phyloP scores from a whole-genome alignment of 2,329 filamentous ascomycete genomes.

The Stachybotrys chartarum region DNA sequence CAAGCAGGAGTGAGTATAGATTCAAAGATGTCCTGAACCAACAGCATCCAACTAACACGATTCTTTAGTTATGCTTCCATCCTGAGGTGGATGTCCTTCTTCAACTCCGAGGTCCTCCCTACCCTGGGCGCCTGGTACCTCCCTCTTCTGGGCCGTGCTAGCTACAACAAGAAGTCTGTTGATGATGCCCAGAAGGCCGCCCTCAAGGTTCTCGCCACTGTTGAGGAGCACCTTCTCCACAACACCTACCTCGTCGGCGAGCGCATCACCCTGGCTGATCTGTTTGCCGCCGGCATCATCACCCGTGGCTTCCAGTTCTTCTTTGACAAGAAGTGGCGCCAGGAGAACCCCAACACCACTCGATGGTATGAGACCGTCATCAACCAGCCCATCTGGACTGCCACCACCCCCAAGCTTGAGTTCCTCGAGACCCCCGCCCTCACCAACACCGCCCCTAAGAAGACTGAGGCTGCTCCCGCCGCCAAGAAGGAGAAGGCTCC shows the following conservation, averaged over 20 bases:
- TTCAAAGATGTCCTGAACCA: background rate
- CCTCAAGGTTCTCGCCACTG: constrained; percentile 59
- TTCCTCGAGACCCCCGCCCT: constrained; percentile 78
- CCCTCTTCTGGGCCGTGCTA: constrained; percentile 71
- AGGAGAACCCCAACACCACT: constrained; percentile 73
- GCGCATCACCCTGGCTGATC: constrained; percentile 92
- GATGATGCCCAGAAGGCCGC: constrained; percentile 70
- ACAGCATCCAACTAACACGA: constrained; percentile 13
- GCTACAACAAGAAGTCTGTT: constrained; percentile 97
- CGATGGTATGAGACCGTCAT: constrained; percentile 94
- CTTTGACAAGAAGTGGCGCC: constrained; percentile 86
- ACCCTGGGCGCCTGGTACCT: constrained; percentile 74
- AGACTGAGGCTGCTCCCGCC: constrained; percentile 57
- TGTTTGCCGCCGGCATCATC: constrained; percentile 75
- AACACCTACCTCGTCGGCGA: constrained; percentile 98
- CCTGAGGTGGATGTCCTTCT: constrained; percentile 95
- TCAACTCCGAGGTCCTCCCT: constrained; percentile 79
- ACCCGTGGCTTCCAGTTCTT: constrained; percentile 88
- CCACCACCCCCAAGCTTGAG: constrained; percentile 66
- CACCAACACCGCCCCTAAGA: constrained; percentile 65
- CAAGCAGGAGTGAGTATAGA: constrained; percentile 85
- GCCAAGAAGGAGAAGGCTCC: constrained; percentile 52
- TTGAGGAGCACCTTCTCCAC: constrained; percentile 82
- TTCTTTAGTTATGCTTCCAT: constrained; percentile 75
- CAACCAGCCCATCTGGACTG: constrained; percentile 87